These are phyloP conservation scores for Coniochaeta ligniaria DNA, from an alignment of 2,329 filamentous ascomycete genomes.

Conservation along the genomic window DNA sequence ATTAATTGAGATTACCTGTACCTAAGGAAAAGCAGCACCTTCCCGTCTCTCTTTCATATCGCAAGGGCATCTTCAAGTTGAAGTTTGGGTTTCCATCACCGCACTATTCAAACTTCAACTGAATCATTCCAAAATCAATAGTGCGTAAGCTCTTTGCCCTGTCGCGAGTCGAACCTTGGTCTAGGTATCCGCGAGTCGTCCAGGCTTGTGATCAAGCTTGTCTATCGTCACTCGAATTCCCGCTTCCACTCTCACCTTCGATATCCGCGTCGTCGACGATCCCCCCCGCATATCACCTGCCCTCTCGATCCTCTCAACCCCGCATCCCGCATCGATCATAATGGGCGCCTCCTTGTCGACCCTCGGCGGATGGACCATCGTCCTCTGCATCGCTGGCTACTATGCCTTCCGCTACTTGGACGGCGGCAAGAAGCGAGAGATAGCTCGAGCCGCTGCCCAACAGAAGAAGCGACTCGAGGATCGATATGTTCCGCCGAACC, in stretches of 20 bases:
- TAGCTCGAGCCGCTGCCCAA: slow-evolving; percentile 10
- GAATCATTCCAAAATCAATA: background rate
- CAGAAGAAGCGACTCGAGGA: slow-evolving; percentile 22
- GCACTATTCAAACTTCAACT: background rate
- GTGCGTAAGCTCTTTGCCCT: background rate
- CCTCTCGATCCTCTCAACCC: background rate
- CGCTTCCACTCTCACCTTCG: background rate
- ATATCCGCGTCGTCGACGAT: background rate
- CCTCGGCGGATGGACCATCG: slow-evolving; percentile 22
- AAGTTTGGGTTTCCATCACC: background rate
- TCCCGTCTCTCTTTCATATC: slow-evolving; percentile 1
- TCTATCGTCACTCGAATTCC: background rate
- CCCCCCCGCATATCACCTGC: background rate
- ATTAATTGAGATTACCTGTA: background rate
- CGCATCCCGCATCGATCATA: slow-evolving; percentile 7
- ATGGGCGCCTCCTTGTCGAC: slow-evolving; percentile 28
- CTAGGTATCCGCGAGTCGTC: background rate
- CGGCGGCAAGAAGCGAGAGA: slow-evolving; percentile 12
- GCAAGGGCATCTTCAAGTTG: background rate
- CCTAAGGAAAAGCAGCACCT: background rate
- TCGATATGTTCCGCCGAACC: slow-evolving; percentile 22
- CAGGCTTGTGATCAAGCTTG: background rate
- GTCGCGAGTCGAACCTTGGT: background rate
- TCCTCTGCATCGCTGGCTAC: slow-evolving; percentile 16
- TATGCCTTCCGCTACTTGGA: slow-evolving; percentile 12